A percentile compares a stretch with the other conserved stretches of the same genome.
These are phyloP conservation scores for Nakazawaea populi DNA, from an alignment of 805 yeast species.

Conservation along the genomic window DNA sequence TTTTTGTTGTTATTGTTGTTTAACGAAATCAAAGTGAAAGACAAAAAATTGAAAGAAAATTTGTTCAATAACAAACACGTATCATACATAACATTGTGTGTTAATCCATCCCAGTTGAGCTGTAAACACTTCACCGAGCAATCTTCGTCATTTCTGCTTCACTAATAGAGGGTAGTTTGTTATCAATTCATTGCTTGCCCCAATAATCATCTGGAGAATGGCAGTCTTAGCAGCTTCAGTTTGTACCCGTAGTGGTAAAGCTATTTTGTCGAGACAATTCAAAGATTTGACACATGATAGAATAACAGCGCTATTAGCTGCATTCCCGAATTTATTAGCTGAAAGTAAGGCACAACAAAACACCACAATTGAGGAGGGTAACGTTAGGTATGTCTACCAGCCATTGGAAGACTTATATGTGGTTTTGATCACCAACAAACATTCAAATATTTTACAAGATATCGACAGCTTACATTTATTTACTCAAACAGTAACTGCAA, in stretches of 20 bases:
- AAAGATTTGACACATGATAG: conserved; percentile 78
- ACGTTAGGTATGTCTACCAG: conserved; percentile 89
- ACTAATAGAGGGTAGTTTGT: too few relatives aligned
- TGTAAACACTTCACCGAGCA: too few relatives aligned
- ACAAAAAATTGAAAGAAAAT: neutral
- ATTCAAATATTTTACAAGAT: conserved; percentile 90
- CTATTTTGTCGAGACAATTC: conserved; percentile 89
- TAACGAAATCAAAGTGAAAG: neutral
- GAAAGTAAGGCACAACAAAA: conserved; percentile 69
- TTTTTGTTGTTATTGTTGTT: neutral
- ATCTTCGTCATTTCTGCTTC: too few relatives aligned
- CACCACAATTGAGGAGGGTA: conserved; percentile 89
- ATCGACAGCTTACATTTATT: conserved; percentile 86
- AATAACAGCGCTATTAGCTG: conserved; percentile 78
- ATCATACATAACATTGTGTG: too few relatives aligned
- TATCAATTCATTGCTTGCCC: too few relatives aligned
- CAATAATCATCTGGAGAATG: conserved; percentile 28
- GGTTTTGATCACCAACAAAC: conserved; percentile 84
- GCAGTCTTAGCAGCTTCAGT: conserved; percentile 91
- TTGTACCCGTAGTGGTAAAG: conserved; percentile 90
- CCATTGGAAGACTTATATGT: conserved; percentile 93
- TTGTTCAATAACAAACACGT: too few relatives aligned
- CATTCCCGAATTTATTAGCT: conserved; percentile 75
- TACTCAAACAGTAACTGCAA: conserved; percentile 71
- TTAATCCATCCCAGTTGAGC: too few relatives aligned